A percentile compares a stretch with the other conserved stretches of the same genome.
Conservation (phyloP, 2,329 filamentous ascomycete genomes). For the Alternaria arborescens region DNA sequence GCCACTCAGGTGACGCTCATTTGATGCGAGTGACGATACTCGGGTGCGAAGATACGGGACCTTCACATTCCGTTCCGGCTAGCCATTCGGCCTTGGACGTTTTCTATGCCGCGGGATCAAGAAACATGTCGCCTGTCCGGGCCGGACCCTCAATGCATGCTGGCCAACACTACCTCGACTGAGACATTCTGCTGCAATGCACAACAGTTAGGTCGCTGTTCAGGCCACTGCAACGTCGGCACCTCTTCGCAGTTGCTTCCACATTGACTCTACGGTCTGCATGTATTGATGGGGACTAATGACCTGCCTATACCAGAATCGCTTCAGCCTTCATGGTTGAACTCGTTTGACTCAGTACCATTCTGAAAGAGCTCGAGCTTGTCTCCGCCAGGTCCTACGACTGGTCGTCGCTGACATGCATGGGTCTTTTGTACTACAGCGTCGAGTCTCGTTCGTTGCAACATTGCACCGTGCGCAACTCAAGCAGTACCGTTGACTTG, state of each 20-base stretch:
- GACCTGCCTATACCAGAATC: constrained; percentile 11
- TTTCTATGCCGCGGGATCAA: constrained; percentile 10
- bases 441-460: constrained; percentile 2
- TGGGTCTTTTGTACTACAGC: not conserved
- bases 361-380: constrained; percentile 1
- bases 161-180: constrained; percentile 15
- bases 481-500: constrained; percentile 9
- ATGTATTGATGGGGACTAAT: constrained; percentile 4
- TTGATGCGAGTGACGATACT: constrained; percentile 23
- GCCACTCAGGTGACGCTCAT: constrained; percentile 26
- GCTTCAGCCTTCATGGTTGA: constrained; percentile 17
- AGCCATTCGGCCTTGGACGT: constrained; percentile 13
- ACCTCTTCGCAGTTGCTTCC: constrained; percentile 14
- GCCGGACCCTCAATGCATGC: constrained; percentile 2
- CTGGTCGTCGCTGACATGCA: constrained; percentile 3
- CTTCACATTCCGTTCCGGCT: constrained; percentile 5
- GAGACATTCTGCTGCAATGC: constrained; percentile 25
- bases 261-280: constrained; percentile 9
- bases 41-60: constrained; percentile 10
- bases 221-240: constrained; percentile 8
- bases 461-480: constrained; percentile 20
- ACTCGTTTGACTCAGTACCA: constrained; percentile 4
- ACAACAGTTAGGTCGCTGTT: constrained; percentile 16
- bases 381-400: constrained; percentile 7
- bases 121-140: constrained; percentile 8